Base-by-base conservation (phyloP, 2,329 filamentous ascomycete species). In the Fusarium tricinctum region DNA sequence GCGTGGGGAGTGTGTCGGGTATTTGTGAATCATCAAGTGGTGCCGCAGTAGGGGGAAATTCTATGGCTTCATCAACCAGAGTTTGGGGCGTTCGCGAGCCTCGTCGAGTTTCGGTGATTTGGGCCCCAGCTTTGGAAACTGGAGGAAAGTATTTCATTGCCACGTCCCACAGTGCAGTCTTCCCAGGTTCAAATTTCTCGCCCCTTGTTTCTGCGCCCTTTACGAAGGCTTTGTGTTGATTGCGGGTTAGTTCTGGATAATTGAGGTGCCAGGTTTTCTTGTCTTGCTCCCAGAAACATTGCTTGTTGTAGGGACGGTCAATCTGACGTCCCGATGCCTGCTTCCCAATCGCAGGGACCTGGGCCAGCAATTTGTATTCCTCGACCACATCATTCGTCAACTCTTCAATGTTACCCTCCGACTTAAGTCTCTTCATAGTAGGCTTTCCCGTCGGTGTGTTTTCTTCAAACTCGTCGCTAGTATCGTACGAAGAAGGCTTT, bases 211-310 rank as follows among this genome's bases (percentile, higher is more conserved):
- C 71, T 2, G 87, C 87, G 17, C 85, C 86, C n/a, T 81, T 75
- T 19, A 81, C 78, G 74, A 89, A 89, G 3, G 83, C 85, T 33
- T 84, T 82, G 57, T 84, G 84, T 63, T 90, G 87, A 8, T 87
- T 79, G 57, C 86, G 83, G 1, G 85, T 89, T 86, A 91, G 89
- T 65, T 88, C 85, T 0, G 88, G 88, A 69, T 91, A 91, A 50
- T 85, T 75, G 6, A 89, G 79, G 66, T 91, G 88, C 83, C 87
- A 89, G 1, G 86, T 89, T 20, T 74, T 79, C 56, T 79, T 80
- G 68, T 89, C 84, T 44, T 81, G 80, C 46, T 84, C 82, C 88
- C 88, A 91, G 71, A 86, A 91, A 1, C 81, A 81, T 8, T 80
- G 81, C 66, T 89, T 89, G 68, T 83, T 80, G 14, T 88, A 82